Evolutionary conservation across 306 rosid species (phyloP).

Genomic region (Prunus mume): DNA sequence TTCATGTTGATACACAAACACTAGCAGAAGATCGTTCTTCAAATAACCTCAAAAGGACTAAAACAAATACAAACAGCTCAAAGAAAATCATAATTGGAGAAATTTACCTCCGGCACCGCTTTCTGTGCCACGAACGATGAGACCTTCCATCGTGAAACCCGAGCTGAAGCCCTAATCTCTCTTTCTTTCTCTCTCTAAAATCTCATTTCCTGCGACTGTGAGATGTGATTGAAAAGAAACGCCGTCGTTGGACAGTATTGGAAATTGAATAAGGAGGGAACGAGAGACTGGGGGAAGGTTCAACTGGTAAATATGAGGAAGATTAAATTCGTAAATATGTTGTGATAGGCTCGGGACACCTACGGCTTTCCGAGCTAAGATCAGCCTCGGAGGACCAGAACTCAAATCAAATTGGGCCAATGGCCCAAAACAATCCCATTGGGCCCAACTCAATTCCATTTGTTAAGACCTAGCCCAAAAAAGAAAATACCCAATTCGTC

Average conservation of each 20-base stretch:
- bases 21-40: neutral
- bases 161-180: slow-evolving; percentile 18
- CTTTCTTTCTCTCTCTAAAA: neutral
- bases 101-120: slow-evolving; percentile 35
- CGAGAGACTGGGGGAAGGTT: neutral
- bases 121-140: slow-evolving; percentile 27
- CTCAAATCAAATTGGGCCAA: neutral
- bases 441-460: neutral
- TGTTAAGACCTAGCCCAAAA: neutral
- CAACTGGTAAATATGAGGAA: no score
- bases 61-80: neutral
- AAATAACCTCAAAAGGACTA: neutral
- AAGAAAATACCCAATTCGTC: no score
- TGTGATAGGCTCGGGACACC: neutral
- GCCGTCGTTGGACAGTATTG: neutral
- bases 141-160: slow-evolving; percentile 44
- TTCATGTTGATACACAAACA: neutral
- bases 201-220: neutral
- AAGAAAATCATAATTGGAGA: slow-evolving; percentile 4
- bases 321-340: slow-evolving; percentile 20
- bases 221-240: neutral
- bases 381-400: slow-evolving; percentile 30
- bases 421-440: neutral
- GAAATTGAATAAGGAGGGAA: slow-evolving; percentile 31
- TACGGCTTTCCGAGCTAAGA: slow-evolving; percentile 56